These are phyloP conservation scores for Penicillium capsulatum DNA, from an alignment of 2,329 filamentous ascomycete genomes.

Conservation along the genomic window DNA sequence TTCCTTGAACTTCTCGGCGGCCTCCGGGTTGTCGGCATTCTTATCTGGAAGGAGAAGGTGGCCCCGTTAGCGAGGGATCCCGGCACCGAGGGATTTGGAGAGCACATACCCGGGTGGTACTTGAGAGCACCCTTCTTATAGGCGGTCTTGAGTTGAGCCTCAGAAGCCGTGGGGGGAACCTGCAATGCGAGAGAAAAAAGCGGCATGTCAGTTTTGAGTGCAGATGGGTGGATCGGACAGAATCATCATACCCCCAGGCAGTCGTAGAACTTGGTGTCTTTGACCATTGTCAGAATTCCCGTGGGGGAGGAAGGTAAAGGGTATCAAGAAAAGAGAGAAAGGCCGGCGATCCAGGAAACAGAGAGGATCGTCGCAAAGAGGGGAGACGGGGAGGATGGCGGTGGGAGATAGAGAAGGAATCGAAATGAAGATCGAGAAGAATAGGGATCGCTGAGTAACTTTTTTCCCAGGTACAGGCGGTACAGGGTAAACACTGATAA, in stretches of 20 bases:
- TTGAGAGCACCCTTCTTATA: constrained; percentile 91
- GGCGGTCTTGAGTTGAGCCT: constrained; percentile 85
- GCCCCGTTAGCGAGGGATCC: constrained; percentile 8
- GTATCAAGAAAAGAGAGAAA: constrained; percentile 12
- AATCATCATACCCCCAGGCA: constrained; percentile 42
- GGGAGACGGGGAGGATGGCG: constrained; percentile 11
- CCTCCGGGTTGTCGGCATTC: constrained; percentile 87
- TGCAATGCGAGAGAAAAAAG: constrained; percentile 36
- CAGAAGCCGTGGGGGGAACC: constrained; percentile 74
- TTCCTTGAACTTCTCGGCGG: constrained; percentile 98
- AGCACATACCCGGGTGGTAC: constrained; percentile 77
- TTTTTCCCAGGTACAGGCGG: constrained; percentile 10
- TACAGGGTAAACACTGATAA: constrained; percentile 2
- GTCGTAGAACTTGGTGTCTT: constrained; percentile 50
- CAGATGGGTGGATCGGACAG: neutral
- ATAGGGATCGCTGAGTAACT: constrained; percentile 23
- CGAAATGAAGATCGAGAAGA: constrained; percentile 9
- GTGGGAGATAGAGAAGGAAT: constrained; percentile 9
- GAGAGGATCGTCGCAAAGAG: constrained; percentile 1
- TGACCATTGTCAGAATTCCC: constrained; percentile 44
- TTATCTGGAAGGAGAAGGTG: constrained; percentile 62
- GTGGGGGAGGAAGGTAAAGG: constrained; percentile 13
- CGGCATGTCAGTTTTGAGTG: constrained; percentile 21
- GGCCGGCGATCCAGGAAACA: constrained; percentile 4
- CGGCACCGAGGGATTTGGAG: constrained; percentile 6